Evolutionary conservation across 2,329 filamentous ascomycete genomes (phyloP).

Genomic region (Botryotinia narcissicola): DNA sequence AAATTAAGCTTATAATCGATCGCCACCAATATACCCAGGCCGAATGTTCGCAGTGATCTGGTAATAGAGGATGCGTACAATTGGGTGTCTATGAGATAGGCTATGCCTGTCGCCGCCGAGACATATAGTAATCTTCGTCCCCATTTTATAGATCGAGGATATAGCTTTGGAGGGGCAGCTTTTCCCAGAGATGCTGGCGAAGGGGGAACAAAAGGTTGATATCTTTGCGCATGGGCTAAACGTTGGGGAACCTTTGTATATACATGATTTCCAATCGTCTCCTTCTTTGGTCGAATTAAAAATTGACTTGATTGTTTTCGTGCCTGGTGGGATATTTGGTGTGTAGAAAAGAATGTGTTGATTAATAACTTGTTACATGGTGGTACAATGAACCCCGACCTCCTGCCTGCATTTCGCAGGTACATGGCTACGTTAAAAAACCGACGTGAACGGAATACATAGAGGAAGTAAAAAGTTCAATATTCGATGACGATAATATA

Average conservation of each 20-base stretch:
- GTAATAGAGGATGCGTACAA: constrained; percentile 77
- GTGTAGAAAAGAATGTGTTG: constrained; percentile 12
- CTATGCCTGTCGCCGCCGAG: constrained; percentile 55
- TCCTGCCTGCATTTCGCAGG: constrained; percentile 32
- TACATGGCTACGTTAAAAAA: constrained; percentile 31
- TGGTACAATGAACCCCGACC: constrained; percentile 22
- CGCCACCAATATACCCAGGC: constrained; percentile 74
- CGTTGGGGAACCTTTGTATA: constrained; percentile 24
- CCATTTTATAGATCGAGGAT: constrained; percentile 70
- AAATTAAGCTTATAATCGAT: constrained; percentile 98
- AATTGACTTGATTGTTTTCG: constrained; percentile 18
- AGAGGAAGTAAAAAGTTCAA: constrained; percentile 6
- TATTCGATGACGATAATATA: constrained; percentile 15
- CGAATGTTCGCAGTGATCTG: constrained; percentile 79
- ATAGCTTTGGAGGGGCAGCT: constrained; percentile 68
- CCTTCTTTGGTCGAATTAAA: constrained; percentile 21
- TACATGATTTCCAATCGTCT: constrained; percentile 12
- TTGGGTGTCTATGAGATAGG: constrained; percentile 69
- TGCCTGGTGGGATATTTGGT: constrained; percentile 2
- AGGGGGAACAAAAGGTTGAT: constrained; percentile 69
- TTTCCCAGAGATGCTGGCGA: constrained; percentile 75
- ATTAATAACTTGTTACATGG: constrained; percentile 18
- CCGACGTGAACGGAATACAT: constrained; percentile 11
- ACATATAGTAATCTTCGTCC: constrained; percentile 68
- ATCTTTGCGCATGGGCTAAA: constrained; percentile 43